A percentile compares a stretch with the other conserved stretches of the same genome.
phyloP scores from a whole-genome alignment of 257 asterid genomes.

The Solanum sitiens region DNA sequence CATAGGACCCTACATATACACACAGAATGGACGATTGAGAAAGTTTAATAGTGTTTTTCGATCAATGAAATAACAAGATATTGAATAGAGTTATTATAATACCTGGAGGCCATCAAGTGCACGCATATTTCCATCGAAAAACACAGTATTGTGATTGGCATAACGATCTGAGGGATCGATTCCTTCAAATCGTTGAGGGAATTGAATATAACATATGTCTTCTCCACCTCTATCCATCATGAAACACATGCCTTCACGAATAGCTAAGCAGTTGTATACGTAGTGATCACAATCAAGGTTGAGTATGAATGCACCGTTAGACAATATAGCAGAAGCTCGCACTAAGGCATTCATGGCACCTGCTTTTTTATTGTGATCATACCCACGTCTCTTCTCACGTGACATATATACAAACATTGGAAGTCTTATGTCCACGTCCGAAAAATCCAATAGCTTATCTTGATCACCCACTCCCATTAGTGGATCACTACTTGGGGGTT shows the following conservation, averaged over 20 bases:
- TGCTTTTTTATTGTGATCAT: conserved; percentile 35
- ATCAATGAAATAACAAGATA: neutral
- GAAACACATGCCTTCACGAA: conserved; percentile 41
- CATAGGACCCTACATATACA: conserved; percentile 20
- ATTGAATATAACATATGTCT: conserved; percentile 29
- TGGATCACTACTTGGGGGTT: conserved; percentile 30
- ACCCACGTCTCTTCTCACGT: conserved; percentile 32
- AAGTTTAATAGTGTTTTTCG: neutral
- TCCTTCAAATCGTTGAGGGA: conserved; percentile 40
- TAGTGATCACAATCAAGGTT: conserved; percentile 36
- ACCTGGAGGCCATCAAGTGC: conserved; percentile 38
- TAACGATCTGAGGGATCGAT: conserved; percentile 38
- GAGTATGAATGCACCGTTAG: conserved; percentile 35
- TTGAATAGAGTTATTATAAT: neutral
- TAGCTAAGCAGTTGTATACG: conserved; percentile 12
- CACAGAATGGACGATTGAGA: neutral
- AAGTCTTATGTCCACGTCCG: conserved; percentile 25
- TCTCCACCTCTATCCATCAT: conserved; percentile 45
- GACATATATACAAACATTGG: conserved; percentile 35
- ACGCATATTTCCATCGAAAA: conserved; percentile 36
- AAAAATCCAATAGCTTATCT: conserved; percentile 13
- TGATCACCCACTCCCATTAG: conserved; percentile 11
- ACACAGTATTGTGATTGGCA: conserved; percentile 33
- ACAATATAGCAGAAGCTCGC: conserved; percentile 26
- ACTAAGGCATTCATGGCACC: conserved; percentile 38